Evolutionary conservation across 73 alveolate species (phyloP).

Genomic region (Durusdinium trenchii): DNA sequence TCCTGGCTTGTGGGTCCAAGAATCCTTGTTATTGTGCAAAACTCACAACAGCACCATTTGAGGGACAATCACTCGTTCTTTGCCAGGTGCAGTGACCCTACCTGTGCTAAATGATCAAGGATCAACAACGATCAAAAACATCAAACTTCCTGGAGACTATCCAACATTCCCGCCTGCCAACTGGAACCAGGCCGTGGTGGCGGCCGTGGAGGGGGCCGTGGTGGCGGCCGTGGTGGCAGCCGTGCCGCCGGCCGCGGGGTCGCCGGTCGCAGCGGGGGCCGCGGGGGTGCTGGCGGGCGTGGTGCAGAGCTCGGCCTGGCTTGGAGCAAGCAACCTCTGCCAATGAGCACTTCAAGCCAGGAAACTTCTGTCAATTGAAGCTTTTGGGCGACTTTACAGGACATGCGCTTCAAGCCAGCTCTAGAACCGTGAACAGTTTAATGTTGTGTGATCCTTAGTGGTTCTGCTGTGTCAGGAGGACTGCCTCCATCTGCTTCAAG

Average conservation of each 20-base stretch:
- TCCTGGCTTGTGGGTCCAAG: neutral
- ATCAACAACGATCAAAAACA: neutral
- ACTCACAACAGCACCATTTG: neutral
- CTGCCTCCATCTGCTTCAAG: too few species aligned
- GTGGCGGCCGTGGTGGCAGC: constrained; percentile 63
- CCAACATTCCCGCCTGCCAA: neutral
- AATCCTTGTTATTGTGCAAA: neutral
- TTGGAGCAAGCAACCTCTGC: neutral
- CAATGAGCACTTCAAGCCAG: neutral
- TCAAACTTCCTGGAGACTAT: too few species aligned
- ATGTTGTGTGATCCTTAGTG: neutral
- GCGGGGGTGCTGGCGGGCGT: constrained; percentile 10
- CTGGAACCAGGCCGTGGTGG: neutral
- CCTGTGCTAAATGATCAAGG: neutral
- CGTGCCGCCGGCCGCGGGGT: constrained; percentile 34
- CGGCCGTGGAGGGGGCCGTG: constrained; percentile 9
- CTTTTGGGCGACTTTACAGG: neutral
- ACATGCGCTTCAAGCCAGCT: neutral
- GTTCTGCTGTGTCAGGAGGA: neutral
- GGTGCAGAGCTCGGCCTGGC: constrained; percentile 87
- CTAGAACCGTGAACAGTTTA: neutral
- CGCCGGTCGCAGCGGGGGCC: neutral
- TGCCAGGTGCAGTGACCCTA: neutral
- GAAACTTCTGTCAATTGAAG: neutral
- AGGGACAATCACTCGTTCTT: too few species aligned